Evolutionary conservation across 768 basidiomycete genomes (phyloP).

Genomic region (Tephrocybe sp.): DNA sequence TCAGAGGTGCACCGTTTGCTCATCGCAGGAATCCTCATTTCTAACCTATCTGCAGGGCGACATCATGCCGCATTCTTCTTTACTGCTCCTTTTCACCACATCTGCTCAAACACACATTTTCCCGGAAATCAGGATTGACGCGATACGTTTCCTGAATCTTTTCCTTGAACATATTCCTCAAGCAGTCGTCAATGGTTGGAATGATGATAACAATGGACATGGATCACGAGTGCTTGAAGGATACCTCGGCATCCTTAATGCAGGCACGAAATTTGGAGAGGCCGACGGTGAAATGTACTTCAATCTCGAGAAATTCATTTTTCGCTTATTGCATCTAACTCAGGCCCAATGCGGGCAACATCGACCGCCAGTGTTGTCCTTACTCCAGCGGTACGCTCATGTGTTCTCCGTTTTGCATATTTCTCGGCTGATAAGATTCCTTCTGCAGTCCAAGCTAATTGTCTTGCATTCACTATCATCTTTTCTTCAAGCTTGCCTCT

Average conservation of each 20-base stretch:
- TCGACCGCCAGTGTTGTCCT: conserved; percentile 65
- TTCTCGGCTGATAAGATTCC: neutral
- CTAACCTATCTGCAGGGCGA: conserved; percentile 45
- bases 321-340: neutral
- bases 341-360: conserved; percentile 44
- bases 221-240: conserved; percentile 72
- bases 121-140: conserved; percentile 91
- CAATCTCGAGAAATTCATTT: neutral
- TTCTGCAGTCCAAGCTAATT: conserved; percentile 69
- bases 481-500: conserved; percentile 56
- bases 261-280: conserved; percentile 60
- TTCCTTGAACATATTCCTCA: conserved; percentile 70
- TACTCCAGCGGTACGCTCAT: conserved; percentile 52
- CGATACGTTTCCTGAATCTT: conserved; percentile 74
- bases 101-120: conserved; percentile 95
- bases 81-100: conserved; percentile 80
- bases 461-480: conserved; percentile 68
- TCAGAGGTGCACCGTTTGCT: conserved; percentile 32
- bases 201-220: conserved; percentile 43
- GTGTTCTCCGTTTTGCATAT: neutral
- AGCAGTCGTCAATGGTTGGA: conserved; percentile 68
- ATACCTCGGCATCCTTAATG: conserved; percentile 76
- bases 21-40: conserved; percentile 1
- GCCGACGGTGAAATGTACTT: conserved; percentile 40
- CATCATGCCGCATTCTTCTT: conserved; percentile 69